A percentile compares a stretch with the other conserved stretches of the same genome.
phyloP scores from a whole-genome alignment of 192 early-diverging fungal species.

The Coemansia sp. region DNA sequence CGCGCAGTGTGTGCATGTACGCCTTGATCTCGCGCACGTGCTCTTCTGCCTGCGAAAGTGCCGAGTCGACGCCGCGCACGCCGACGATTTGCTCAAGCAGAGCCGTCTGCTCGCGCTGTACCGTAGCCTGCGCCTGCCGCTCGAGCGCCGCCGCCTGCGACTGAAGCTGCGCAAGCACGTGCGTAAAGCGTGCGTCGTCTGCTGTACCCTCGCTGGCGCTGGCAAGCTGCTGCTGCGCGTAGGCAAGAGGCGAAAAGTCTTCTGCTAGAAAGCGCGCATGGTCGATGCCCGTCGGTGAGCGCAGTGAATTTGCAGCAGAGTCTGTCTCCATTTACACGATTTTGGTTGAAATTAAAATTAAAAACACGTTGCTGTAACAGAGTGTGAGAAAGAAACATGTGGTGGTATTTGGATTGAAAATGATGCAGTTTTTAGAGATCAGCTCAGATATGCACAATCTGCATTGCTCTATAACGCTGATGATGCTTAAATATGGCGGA shows the following conservation, averaged over 20 bases:
- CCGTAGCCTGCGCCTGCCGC: constrained; percentile 11
- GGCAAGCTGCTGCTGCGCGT: background rate
- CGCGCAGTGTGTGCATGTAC: constrained; percentile 37
- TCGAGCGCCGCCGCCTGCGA: constrained; percentile 8
- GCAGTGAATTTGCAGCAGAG: too few relatives aligned
- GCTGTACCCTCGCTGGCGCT: too few relatives aligned
- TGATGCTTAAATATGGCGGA: too few relatives aligned
- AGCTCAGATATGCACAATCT: too few relatives aligned
- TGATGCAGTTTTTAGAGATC: too few relatives aligned
- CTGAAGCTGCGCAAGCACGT: background rate
- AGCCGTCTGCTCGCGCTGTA: constrained; percentile 10
- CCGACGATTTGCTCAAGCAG: constrained; percentile 34
- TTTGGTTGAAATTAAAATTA: too few relatives aligned
- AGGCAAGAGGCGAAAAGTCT: background rate
- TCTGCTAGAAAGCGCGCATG: background rate
- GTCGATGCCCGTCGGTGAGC: background rate
- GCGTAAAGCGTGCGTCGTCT: background rate
- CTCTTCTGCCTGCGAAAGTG: constrained; percentile 29
- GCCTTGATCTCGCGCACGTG: constrained; percentile 37
- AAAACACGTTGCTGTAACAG: too few relatives aligned
- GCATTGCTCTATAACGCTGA: too few relatives aligned
- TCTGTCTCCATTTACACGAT: too few relatives aligned
- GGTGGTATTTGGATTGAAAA: too few relatives aligned
- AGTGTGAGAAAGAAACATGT: too few relatives aligned
- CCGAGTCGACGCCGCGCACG: constrained; percentile 20